Conservation (phyloP, 768 basidiomycete genomes). For the Imleria badia region DNA sequence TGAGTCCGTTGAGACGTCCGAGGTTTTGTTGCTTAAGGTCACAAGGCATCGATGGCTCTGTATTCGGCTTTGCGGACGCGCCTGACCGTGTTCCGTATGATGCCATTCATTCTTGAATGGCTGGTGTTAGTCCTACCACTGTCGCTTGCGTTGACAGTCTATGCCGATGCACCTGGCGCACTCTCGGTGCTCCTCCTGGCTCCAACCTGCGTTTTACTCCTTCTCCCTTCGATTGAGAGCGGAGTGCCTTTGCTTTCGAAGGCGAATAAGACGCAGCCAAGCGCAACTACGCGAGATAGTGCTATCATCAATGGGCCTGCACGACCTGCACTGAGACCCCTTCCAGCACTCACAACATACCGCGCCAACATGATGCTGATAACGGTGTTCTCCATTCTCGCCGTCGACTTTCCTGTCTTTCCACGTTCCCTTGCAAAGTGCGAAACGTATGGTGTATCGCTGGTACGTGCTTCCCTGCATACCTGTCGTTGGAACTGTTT, state of each 20-base stretch:
- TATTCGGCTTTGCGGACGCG: slow-evolving; percentile 61
- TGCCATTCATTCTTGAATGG: slow-evolving; percentile 55
- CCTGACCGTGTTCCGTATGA: slow-evolving; percentile 35
- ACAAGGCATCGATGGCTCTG: slow-evolving; percentile 68
- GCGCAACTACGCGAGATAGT: background rate
- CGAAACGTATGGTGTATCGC: slow-evolving; percentile 91
- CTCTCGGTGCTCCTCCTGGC: slow-evolving; percentile 51
- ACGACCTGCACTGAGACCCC: slow-evolving; percentile 32
- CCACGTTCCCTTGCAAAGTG: slow-evolving; percentile 88
- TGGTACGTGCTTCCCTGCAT: slow-evolving; percentile 52
- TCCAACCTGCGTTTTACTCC: slow-evolving; percentile 44
- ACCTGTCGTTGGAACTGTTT: background rate
- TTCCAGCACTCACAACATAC: slow-evolving; percentile 83
- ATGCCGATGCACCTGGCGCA: slow-evolving; percentile 54
- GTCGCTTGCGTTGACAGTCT: slow-evolving; percentile 78
- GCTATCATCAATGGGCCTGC: background rate
- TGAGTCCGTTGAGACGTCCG: slow-evolving; percentile 35
- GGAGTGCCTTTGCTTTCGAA: slow-evolving; percentile 56
- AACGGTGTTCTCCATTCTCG: slow-evolving; percentile 87
- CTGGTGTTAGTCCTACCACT: slow-evolving; percentile 69
- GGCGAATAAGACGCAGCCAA: slow-evolving; percentile 3
- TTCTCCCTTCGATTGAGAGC: slow-evolving; percentile 41
- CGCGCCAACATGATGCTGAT: slow-evolving; percentile 95
- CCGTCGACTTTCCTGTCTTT: slow-evolving; percentile 94
- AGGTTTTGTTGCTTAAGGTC: slow-evolving; percentile 18